Conservation (phyloP, 2,329 filamentous ascomycete genomes). For the Sclerotinia nivalis region DNA sequence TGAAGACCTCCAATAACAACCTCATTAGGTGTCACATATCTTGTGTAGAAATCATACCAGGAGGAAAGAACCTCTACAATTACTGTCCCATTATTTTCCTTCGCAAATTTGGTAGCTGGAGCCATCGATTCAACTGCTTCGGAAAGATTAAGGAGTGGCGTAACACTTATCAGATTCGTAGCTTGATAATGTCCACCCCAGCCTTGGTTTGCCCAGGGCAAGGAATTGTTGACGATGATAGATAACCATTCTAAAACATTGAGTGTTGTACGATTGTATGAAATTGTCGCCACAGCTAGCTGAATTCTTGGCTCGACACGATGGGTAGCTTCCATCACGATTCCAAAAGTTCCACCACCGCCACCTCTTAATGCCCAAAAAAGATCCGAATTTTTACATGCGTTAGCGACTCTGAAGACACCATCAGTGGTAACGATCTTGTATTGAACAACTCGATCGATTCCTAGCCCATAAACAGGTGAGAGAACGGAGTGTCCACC, state of each 20-base stretch:
- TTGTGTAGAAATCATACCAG: constrained; percentile 28
- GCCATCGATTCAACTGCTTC: constrained; percentile 27
- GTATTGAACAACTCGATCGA: constrained; percentile 51
- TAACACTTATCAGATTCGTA: constrained; percentile 27
- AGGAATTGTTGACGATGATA: constrained; percentile 27
- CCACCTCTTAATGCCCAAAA: constrained; percentile 54
- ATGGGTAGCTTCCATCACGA: constrained; percentile 41
- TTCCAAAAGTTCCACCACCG: constrained; percentile 48
- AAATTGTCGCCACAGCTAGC: constrained; percentile 27
- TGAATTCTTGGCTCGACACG: constrained; percentile 26
- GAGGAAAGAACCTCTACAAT: constrained; percentile 25
- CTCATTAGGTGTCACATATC: constrained; percentile 26
- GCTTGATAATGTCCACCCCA: constrained; percentile 29
- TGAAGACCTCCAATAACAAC: constrained; percentile 23
- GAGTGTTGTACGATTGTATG: constrained; percentile 19
- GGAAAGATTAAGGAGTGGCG: constrained; percentile 26
- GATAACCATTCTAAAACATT: constrained; percentile 25
- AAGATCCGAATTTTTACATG: constrained; percentile 47
- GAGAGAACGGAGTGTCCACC: constrained; percentile 58
- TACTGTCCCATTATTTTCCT: constrained; percentile 20
- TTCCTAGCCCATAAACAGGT: constrained; percentile 51
- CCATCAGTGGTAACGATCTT: constrained; percentile 52
- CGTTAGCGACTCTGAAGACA: constrained; percentile 46
- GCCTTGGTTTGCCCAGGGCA: constrained; percentile 30
- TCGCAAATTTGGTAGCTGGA: constrained; percentile 24